Base-by-base conservation (phyloP, 352 stramenopile species). In the Phytophthora citrophthora region DNA sequence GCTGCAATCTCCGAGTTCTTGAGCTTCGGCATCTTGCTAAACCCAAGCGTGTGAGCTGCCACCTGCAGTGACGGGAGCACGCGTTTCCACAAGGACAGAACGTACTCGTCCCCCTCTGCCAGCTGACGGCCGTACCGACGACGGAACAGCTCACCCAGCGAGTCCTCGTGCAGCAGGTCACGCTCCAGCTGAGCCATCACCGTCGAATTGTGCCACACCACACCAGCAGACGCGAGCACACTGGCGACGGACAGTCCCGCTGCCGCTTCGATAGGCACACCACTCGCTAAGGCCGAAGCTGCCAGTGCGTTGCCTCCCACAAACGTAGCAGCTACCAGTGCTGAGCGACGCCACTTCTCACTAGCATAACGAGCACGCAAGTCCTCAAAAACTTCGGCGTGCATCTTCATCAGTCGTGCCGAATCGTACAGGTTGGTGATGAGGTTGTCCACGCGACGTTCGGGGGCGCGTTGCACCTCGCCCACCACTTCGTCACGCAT, bases 371-470 rank as follows among this genome's bases (percentile, higher is more conserved):
- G 74, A 68, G 89, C 68, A 6, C 88, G 83, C 43, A 96, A 70
- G 68, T 93, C 86, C 36, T 93, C 88, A 39, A 95, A 91, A 40
- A 96, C 78, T 40, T 86, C 85, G 41, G 94, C 89, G 79, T 99
- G 96, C 93, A 99, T 98, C 57, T 98, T 83, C 11, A 99, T 81
- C 58, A 98, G 78, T 27, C 89, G 82, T 18, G 86, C 88, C 59
- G 83, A 90, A 68, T 96, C 87, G 67, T 98, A 97, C 24, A 99
- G 79, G 55, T 98, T 95, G n/a, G 97, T 99, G 72, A 99, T 99
- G 47, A 99, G 86, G 83, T 99, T 99, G 77, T 99, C 97, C 20
- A 99, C 94, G 5, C 98, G 95, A n/a, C 94, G 88, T 54, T 98
- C 96, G 0, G 98, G 98, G 3, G 97, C 97, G 55, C 98, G 96